Base-by-base conservation (phyloP, 495 filamentous ascomycete species). In the Diplogelasinospora grovesii region DNA sequence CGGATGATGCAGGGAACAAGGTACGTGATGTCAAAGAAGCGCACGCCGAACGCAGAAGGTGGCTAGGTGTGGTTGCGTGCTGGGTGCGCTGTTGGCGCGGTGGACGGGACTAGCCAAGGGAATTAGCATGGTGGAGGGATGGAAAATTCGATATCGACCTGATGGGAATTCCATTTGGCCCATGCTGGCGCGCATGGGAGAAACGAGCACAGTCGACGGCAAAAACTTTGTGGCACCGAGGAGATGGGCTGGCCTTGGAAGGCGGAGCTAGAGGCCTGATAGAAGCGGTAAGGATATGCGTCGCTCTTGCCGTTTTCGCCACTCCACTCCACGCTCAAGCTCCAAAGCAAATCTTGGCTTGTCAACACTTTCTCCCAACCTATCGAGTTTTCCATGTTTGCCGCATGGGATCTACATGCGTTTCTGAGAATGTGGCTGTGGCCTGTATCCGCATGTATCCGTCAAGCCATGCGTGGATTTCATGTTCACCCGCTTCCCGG, bases 111-210 rank as follows among this genome's bases (percentile, higher is more conserved):
- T 2, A 16, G 5, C 8, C 15, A 14, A 16, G 5, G 30, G 30
- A 33, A 33, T 33, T 18, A 16, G n/a, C 30, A 18, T 16, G 30
- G 5, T 33, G 30, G n/a, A n/a, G n/a, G n/a, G n/a, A n/a, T n/a
- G n/a, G n/a, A n/a, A n/a, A 37, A 40, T 40, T 21, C 38, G 26
- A 40, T 40, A 20, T 31, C n/a, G 18, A 14, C 3, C 10, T 10
- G 18, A 40, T 40, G 38, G 38, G 38, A 40, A 39, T 31, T 31
- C 26, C 16, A 30, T 22, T 30, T 40, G 18, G 26, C 18, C 38
- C 26, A 40, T 40, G 16, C 18, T 20, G 9, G 19, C 13, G 23
- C 10, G 18, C 15, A 23, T 23, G 38, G 16, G 18, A 21, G 14
- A 18, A 15, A 27, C 13, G 28, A 16, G 21, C 14, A 8, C n/a